phyloP scores from a whole-genome alignment of 106 monocot species.

The Chionographis japonica region DNA sequence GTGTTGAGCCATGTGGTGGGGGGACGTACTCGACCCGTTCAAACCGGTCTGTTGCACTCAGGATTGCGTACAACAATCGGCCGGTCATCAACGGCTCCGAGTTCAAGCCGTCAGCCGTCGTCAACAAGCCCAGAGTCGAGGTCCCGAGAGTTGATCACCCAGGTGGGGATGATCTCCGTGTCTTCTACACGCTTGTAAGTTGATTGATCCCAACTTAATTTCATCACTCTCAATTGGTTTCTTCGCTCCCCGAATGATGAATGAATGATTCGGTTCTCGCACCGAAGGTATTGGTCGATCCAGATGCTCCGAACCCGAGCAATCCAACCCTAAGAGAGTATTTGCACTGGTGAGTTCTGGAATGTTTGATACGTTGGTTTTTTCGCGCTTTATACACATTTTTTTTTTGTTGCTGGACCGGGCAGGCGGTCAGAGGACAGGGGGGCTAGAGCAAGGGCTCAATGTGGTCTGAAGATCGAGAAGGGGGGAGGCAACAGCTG shows the following conservation, averaged over 20 bases:
- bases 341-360: slow-evolving; percentile 10
- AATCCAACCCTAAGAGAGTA: slow-evolving; percentile 13
- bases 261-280: too few relatives aligned
- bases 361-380: too few relatives aligned
- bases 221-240: background rate
- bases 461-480: too few relatives aligned
- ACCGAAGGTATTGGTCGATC: slow-evolving; percentile 12
- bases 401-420: too few relatives aligned
- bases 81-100: slow-evolving; percentile 28
- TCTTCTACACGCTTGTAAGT: slow-evolving; percentile 13
- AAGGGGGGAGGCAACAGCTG: too few relatives aligned
- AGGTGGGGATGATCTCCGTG: slow-evolving; percentile 17
- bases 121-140: slow-evolving; percentile 9
- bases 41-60: slow-evolving; percentile 3
- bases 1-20: slow-evolving; percentile 25
- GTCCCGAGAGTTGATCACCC: background rate
- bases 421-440: too few relatives aligned
- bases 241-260: too few relatives aligned
- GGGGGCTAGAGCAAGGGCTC: too few relatives aligned
- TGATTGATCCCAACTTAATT: background rate
- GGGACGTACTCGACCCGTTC: slow-evolving; percentile 48
- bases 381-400: too few relatives aligned
- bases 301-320: slow-evolving; percentile 15
- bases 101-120: slow-evolving; percentile 22
- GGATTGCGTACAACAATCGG: slow-evolving; percentile 10